phyloP scores from a whole-genome alignment of 768 basidiomycete genomes.

The Heimioporus sp. region DNA sequence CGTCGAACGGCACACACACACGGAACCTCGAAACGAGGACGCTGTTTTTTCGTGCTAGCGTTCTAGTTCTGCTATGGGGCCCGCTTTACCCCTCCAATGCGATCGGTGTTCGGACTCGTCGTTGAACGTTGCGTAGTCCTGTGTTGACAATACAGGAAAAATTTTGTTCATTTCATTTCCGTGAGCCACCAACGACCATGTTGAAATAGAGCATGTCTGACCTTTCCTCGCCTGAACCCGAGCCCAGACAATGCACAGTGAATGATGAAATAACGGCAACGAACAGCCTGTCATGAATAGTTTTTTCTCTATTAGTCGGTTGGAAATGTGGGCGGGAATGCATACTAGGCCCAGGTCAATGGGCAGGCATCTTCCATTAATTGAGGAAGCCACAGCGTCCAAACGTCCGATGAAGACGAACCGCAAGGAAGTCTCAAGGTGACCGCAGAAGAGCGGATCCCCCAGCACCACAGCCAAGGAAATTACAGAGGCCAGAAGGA shows the following conservation, averaged over 20 bases:
- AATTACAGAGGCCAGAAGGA: conserved; percentile 8
- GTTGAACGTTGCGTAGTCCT: conserved; percentile 12
- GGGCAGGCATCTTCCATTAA: conserved; percentile 21
- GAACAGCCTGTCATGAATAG: conserved; percentile 12
- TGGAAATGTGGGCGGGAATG: conserved; percentile 14
- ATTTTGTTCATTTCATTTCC: conserved; percentile 31
- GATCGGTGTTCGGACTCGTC: conserved; percentile 16
- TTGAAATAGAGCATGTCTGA: conserved; percentile 23
- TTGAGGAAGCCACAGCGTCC: conserved; percentile 6
- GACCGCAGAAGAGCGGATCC: conserved; percentile 16
- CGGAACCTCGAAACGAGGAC: conserved; percentile 8
- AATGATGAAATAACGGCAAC: conserved; percentile 19
- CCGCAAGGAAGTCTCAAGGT: conserved; percentile 28
- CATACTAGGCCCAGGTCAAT: neutral
- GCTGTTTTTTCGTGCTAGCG: neutral
- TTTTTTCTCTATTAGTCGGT: conserved; percentile 4
- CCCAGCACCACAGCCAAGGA: conserved; percentile 5
- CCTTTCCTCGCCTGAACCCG: conserved; percentile 10
- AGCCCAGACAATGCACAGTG: conserved; percentile 1
- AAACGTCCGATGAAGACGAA: conserved; percentile 5
- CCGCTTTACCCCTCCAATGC: neutral
- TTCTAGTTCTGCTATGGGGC: too few species aligned
- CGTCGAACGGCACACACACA: neutral
- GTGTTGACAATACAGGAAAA: conserved; percentile 17
- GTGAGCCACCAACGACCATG: conserved; percentile 17